Base-by-base conservation (phyloP, 2,329 filamentous ascomycete species). In the Xylaria digitata region DNA sequence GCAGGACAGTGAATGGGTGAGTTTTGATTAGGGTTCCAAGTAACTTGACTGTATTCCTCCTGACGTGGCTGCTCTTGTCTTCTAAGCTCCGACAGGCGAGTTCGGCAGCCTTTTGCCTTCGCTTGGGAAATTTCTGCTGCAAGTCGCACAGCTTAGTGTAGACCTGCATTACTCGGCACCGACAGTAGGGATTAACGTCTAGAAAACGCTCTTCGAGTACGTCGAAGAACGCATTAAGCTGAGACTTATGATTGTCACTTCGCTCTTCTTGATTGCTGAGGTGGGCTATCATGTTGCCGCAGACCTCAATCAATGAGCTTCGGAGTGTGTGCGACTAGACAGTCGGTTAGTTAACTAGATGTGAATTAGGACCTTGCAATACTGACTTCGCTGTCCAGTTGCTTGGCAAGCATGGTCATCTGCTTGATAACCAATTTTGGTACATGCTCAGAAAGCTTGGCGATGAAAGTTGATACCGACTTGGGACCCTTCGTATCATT, bases 51-150 rank as follows among this genome's bases (percentile, higher is more conserved):
- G 96, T 94, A 77, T 98, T 98, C 65, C 94, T 88, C 68, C 96
- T 88, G 37, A 99, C 96, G 75, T 98, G 97, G 80, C 96, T 99
- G 81, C 95, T 98, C 84, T 97, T 98, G 82, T 99, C 96, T 78
- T 97, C 93, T 2, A 99, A 84, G 78, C 95, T 98, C 73, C 92
- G 88, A 63, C 92, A 90, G 0, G 96, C 94, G 30, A 97, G 84
- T 77, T 97, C 93, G 1, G 95, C 92, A 3, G 91, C 95, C 75
- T 87, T 91, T 78, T 97, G 94, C 67, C 96, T 87, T 62, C 94
- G 87, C 81, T 97, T 97, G 43, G 94, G 93, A 74, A 96, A 97
- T 77, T 98, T 98, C 71, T 95, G 93, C 53, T 97, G 93, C n/a
- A 98, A 85, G 64, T 97, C 94, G 75, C 94, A 97, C 13, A 99